These are phyloP conservation scores for Rugonectria rugulosa DNA, from an alignment of 2,329 filamentous ascomycete species.

Conservation along the genomic window DNA sequence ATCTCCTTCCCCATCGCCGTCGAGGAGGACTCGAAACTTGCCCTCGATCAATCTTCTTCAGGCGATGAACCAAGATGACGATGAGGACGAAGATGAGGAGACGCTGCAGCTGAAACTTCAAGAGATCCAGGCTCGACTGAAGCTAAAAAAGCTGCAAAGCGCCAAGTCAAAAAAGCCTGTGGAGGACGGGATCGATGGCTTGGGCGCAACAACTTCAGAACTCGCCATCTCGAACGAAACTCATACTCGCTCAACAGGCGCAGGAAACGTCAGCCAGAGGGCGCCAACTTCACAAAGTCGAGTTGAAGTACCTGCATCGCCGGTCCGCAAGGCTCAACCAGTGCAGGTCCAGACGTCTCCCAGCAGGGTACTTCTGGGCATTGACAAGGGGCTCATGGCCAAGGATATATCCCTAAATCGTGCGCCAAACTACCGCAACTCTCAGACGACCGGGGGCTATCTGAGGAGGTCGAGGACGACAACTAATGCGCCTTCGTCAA, in stretches of 20 bases:
- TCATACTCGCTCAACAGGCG: constrained; percentile 31
- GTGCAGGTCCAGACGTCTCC: constrained; percentile 73
- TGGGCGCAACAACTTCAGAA: constrained; percentile 28
- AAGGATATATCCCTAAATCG: constrained; percentile 86
- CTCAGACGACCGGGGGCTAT: constrained; percentile 46
- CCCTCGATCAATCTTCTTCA: constrained; percentile 43
- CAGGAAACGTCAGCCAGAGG: constrained; percentile 30
- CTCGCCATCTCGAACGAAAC: constrained; percentile 34
- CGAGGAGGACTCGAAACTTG: constrained; percentile 34
- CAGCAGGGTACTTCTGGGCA: constrained; percentile 80
- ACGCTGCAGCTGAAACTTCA: constrained; percentile 85
- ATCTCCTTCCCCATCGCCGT: constrained; percentile 74
- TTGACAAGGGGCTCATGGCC: constrained; percentile 85
- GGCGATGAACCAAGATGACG: constrained; percentile 49
- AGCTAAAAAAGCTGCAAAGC: constrained; percentile 85
- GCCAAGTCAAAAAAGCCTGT: constrained; percentile 39
- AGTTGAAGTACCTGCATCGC: constrained; percentile 78
- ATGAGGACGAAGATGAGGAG: constrained; percentile 86
- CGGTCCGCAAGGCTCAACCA: constrained; percentile 68
- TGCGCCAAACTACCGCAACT: constrained; percentile 59
- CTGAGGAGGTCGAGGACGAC: constrained; percentile 54
- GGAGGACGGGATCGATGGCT: constrained; percentile 27
- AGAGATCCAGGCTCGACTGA: constrained; percentile 87
- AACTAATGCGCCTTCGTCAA: constrained; percentile 35
- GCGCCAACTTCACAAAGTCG: constrained; percentile 40